Evolutionary conservation across 2,329 filamentous ascomycete species (phyloP).

Genomic region (Cytospora piceicola): DNA sequence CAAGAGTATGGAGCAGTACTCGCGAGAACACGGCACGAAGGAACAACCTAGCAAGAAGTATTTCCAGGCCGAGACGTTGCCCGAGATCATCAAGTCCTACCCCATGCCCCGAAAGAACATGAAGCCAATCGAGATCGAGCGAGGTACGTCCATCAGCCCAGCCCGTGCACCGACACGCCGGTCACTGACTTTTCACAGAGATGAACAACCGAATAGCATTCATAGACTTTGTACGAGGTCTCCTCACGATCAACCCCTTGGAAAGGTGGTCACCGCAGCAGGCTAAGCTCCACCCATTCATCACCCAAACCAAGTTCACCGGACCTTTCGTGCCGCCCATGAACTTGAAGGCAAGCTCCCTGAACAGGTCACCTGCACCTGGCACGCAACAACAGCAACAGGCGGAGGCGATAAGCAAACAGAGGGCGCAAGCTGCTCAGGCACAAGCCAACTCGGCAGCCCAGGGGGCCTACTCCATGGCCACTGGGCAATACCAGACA

Average conservation of each 20-base stretch:
- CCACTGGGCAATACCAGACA: conserved; percentile 55
- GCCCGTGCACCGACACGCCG: not conserved
- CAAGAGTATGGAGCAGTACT: conserved; percentile 98
- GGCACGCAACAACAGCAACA: conserved; percentile 96
- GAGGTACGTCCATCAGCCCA: conserved; percentile 65
- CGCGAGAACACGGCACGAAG: conserved; percentile 91
- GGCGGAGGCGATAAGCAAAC: conserved; percentile 91
- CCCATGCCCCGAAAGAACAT: conserved; percentile 99
- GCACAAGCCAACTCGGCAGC: conserved; percentile 71
- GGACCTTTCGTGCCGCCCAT: conserved; percentile 95
- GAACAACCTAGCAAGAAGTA: conserved; percentile 99
- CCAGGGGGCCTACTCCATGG: conserved; percentile 66
- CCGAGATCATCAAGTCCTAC: conserved; percentile 97
- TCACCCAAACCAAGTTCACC: conserved; percentile 96
- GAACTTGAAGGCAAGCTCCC: conserved; percentile 87
- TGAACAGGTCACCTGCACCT: conserved; percentile 85
- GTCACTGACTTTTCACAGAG: conserved; percentile 60
- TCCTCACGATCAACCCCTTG: conserved; percentile 92
- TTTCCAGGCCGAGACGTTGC: conserved; percentile 90
- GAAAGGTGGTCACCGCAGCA: conserved; percentile 98
- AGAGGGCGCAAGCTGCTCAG: conserved; percentile 75
- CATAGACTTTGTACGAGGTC: conserved; percentile 94
- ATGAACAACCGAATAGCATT: conserved; percentile 98
- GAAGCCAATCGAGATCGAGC: conserved; percentile 94
- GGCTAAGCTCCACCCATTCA: conserved; percentile 96